Base-by-base conservation (phyloP, 805 yeast genomes). In the Ogataea ramenticola region DNA sequence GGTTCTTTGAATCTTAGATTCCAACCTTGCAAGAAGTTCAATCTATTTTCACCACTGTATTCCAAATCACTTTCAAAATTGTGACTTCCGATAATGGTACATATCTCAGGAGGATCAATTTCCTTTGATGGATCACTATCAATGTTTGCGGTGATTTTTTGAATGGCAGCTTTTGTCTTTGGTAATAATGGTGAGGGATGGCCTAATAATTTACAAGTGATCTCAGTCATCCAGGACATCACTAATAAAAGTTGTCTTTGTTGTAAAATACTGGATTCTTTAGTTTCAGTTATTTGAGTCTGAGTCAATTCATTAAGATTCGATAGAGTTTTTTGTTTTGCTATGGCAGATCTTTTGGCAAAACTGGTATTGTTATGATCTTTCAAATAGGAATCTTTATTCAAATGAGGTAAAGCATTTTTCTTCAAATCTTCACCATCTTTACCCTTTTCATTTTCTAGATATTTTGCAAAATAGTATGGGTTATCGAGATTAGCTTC, bases 21-120 rank as follows among this genome's bases (percentile, higher is more conserved):
- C 67, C 66, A 62, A 3, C 66, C 64, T 42, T 55, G 57, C n/a
- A 62, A 47, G 37, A 51, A 20, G 58, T 54, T 21, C 51, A 48
- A 21, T 55, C 50, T 30, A 57, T 53, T 24, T 19, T 17, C 24
- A 24, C 52, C 48, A 3, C 48, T 31, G 4, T 53, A 15, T 24
- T 44, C 42, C 14, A 43, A 20, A 16, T 49, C 36, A 11, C 35
- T 36, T 22, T 46, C 32, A 1, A 40, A 24, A 54, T 49, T 50
- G 59, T 51, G 41, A 53, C 58, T 38, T 55, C 61, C 42, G 53
- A 43, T n/a, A 10, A 62, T 31, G 16, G 59, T 48, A 27, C 60
- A 50, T 20, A 60, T 43, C 42, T 61, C 58, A 26, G 52, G 53
- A 11, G 42, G 35, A 7, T 46, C 54, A 6, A 44, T 51, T 33